Evolutionary conservation across 495 filamentous ascomycete genomes (phyloP).

Genomic region (Talaromyces stipitatus): DNA sequence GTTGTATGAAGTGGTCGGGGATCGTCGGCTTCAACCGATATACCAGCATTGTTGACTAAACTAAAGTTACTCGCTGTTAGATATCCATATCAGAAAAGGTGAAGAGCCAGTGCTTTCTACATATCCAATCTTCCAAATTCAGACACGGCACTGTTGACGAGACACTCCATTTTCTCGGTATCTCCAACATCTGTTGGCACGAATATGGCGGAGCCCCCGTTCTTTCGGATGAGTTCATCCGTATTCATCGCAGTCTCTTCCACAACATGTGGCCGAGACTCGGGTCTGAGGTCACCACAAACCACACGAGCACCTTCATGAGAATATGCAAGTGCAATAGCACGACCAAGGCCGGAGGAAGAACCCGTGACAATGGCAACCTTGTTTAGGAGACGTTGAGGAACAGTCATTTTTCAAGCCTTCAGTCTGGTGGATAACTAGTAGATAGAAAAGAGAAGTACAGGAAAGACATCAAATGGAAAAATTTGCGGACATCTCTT

Average conservation of each 20-base stretch:
- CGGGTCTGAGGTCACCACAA: constrained; percentile 38
- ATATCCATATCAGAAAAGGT: background rate
- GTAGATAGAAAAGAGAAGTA: background rate
- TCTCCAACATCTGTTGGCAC: constrained; percentile 38
- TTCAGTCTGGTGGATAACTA: background rate
- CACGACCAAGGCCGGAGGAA: constrained; percentile 59
- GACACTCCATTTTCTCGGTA: constrained; percentile 23
- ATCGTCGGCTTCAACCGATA: constrained; percentile 16
- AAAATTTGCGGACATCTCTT: background rate
- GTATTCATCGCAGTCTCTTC: constrained; percentile 28
- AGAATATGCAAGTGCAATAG: constrained; percentile 47
- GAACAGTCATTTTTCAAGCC: background rate
- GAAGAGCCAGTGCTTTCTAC: too few relatives aligned
- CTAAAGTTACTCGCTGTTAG: constrained; percentile 12
- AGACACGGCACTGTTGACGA: constrained; percentile 29
- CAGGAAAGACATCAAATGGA: too few relatives aligned
- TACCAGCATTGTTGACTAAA: constrained; percentile 50
- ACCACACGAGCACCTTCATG: constrained; percentile 52
- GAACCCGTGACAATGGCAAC: constrained; percentile 58
- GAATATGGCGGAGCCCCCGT: constrained; percentile 35
- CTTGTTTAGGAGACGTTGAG: constrained; percentile 29
- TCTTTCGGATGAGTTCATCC: constrained; percentile 29
- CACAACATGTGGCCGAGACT: constrained; percentile 10
- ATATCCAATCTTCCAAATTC: constrained; percentile 42
- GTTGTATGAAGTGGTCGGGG: constrained; percentile 30